Conservation (phyloP, 345 rosid genomes). For the Salix dunnii region DNA sequence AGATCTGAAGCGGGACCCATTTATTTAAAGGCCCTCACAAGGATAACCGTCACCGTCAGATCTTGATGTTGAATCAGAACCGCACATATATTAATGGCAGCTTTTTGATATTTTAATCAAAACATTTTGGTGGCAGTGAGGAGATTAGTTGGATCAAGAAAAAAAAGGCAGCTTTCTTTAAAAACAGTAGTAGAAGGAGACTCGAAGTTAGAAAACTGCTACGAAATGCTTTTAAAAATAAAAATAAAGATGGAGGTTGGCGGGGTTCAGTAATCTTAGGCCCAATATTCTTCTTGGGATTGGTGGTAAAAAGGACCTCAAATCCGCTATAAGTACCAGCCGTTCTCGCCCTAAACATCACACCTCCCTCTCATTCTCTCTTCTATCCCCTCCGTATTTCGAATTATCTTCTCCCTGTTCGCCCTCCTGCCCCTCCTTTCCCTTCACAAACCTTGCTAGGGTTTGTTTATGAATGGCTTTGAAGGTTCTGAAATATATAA, state of each 20-base stretch:
- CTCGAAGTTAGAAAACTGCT: not conserved
- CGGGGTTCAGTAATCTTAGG: constrained; percentile 35
- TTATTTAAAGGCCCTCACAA: constrained; percentile 20
- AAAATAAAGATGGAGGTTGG: constrained; percentile 13
- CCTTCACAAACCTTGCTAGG: not conserved
- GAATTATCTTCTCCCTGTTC: constrained; percentile 15
- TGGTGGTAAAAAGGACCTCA: constrained; percentile 48
- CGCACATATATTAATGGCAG: constrained; percentile 32
- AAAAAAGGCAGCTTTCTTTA: not conserved
- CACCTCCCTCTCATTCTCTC: not conserved
- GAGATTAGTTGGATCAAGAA: not conserved
- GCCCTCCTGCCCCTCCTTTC: not conserved
- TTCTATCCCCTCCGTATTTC: not conserved
- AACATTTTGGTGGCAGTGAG: not conserved
- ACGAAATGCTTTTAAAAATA: not conserved
- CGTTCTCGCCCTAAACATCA: constrained; percentile 6
- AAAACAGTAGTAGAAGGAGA: not conserved
- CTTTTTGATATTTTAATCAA: not conserved
- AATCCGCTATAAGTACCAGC: constrained; percentile 53
- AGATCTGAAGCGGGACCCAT: constrained; percentile 36
- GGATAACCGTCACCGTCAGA: constrained; percentile 49
- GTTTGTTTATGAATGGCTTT: not conserved
- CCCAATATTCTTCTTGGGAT: constrained; percentile 97
- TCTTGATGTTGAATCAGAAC: constrained; percentile 43
- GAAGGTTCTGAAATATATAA: not conserved